Evolutionary conservation across 441 rosid genomes (phyloP), one percentile per base, ranked within the genome.

Genomic region (Croton laevigatus): DNA sequence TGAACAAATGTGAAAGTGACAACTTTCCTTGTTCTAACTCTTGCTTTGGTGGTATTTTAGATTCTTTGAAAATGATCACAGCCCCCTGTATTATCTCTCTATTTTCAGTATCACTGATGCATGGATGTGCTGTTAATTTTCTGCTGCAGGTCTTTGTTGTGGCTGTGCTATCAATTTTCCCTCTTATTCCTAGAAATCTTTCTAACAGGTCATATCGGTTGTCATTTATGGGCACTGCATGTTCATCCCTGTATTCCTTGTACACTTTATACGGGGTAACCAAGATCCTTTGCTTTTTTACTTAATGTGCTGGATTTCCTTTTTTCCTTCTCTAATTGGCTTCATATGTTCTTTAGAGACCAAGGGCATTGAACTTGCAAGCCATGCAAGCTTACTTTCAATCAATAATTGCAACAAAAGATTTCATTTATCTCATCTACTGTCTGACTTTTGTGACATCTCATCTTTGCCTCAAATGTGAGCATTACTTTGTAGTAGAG

Each of bases 141-240:
- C 62, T 80, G 71, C 55, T 79, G 73, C 86, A 95, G 99, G 97
- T 93, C 70, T 88, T 93, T 54, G 87, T 93, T 74, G 91, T 95
- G 72, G 95, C 96, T 68, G 79, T 91, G 76, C 90, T 95, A 75
- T 96, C 99, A 62, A 88, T 93, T 71, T 73, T 93, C 75, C 99
- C 98, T 42, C 80, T 95, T 14, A 71, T 87, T 52, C 98, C 98
- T 23, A 79, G 62, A 83, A 78, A 79, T 77, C 92, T 95, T 69
- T 87, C 98, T 19, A 87, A 79, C 66, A 88, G 96, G 80, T 95
- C 97, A 58, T 91, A 89, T 75, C 88, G 98, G 48, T 87, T 93
- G 70, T 88, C 98, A 46, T 89, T 93, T 78, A 81, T 95, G 88
- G 99, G 98, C 84, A 95, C 96, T 44, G 88, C 93, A 0, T 87